Evolutionary conservation across 179 eudicot genomes (phyloP), one percentile per base, ranked within the genome.

Genomic region (Amaranthus tricolor): DNA sequence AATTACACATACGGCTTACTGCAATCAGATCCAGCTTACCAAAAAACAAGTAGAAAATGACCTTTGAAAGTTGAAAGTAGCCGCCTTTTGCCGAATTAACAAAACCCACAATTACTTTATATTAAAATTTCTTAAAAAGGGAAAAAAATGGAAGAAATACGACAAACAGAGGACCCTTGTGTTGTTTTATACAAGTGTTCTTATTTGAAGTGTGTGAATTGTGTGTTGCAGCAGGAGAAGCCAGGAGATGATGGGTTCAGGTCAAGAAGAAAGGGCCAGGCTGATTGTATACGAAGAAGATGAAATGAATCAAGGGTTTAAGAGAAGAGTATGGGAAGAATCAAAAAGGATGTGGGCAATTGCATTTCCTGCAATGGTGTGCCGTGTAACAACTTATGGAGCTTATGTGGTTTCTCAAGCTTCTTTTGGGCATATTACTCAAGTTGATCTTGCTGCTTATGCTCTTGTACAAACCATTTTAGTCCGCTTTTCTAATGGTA

Each of bases 371-470:
- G 73, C 85, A 59, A 83, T 83, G 81, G 65, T 83, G 31, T 83
- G 83, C 51, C 85, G 85, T 64, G 85, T 83, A 58, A 83, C 83
- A 7, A 79, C 85, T 5, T 79, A 79, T 50, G 85, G 85, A 48
- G 83, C 85, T 9, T 79, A 80, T 65, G 85, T 83, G 16, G 85
- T 80, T 58, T 79, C 85, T 48, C 85, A 83, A 74, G 80, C 85
- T 56, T 74, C 80, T 24, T 79, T 83, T 66, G 85, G 85, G 48
- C 79, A 83, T 74, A 62, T 79, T 44, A 73, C 78, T 43, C 76
- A 76, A 59, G 83, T 80, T 31, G 85, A 83, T 69, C 83, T 83
- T 79, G 85, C 85, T 74, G 86, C 86, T 6, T 84, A 84, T 76
- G 84, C 86, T 52, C 84, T 84, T 73, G 84, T 84, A 6, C 86